Percentiles rank a stretch among this genome's conserved stretches.
phyloP scores from a whole-genome alignment of 2,329 filamentous ascomycete species.

The Diaporthe destruens region DNA sequence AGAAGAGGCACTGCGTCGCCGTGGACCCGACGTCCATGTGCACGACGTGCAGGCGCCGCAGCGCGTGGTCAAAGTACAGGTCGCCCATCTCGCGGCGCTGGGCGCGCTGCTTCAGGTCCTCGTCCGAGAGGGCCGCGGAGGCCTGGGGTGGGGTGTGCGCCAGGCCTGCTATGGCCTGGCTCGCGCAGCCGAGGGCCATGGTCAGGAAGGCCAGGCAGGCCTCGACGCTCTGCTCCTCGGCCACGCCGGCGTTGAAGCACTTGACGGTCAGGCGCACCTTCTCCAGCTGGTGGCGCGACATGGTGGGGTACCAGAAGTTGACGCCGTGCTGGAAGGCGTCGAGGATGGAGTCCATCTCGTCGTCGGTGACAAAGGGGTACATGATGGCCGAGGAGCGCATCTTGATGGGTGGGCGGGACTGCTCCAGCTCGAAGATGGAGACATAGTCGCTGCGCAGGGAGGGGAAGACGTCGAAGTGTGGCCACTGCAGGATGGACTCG shows the following conservation, averaged over 20 bases:
- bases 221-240: constrained; percentile 53
- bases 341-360: constrained; percentile 58
- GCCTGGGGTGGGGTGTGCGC: constrained; percentile 24
- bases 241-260: constrained; percentile 50
- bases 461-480: constrained; percentile 60
- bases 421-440: constrained; percentile 63
- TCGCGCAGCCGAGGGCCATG: constrained; percentile 62
- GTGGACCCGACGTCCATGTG: constrained; percentile 61
- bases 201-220: constrained; percentile 60
- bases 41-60: constrained; percentile 60
- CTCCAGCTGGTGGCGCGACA: constrained; percentile 56
- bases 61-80: constrained; percentile 60
- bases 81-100: constrained; percentile 54
- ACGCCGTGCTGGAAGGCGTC: constrained; percentile 59
- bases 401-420: constrained; percentile 53
- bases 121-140: constrained; percentile 41
- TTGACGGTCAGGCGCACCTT: constrained; percentile 47
- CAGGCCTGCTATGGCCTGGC: constrained; percentile 54
- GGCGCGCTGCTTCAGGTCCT: constrained; percentile 49
- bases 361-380: constrained; percentile 57
- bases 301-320: constrained; percentile 67
- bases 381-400: constrained; percentile 51
- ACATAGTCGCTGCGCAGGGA: constrained; percentile 57
- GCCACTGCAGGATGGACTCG: constrained; percentile 65
- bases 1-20: constrained; percentile 64